Percentiles rank a stretch among this genome's conserved stretches.
Conservation (phyloP, 2,329 filamentous ascomycete genomes). For the Fonsecaea erecta region DNA sequence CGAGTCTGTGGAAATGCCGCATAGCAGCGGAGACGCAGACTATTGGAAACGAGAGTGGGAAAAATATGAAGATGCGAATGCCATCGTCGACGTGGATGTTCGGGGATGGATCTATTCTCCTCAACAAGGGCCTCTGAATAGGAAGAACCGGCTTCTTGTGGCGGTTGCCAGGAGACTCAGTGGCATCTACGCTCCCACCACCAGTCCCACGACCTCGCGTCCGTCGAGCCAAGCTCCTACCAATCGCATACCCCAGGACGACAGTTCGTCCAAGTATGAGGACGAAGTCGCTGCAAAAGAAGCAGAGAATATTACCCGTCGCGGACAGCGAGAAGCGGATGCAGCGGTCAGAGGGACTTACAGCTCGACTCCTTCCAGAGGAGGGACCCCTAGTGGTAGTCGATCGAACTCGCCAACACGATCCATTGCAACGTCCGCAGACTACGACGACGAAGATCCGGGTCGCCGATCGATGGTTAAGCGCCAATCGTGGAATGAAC, state of each 20-base stretch:
- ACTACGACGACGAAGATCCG: slow-evolving; percentile 39
- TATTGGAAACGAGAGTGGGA: slow-evolving; percentile 83
- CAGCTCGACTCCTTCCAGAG: slow-evolving; percentile 49
- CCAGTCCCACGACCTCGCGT: slow-evolving; percentile 50
- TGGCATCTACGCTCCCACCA: slow-evolving; percentile 73
- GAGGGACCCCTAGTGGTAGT: slow-evolving; percentile 38
- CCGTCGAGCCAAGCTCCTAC: slow-evolving; percentile 49
- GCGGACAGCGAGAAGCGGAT: slow-evolving; percentile 72
- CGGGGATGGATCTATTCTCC: slow-evolving; percentile 94
- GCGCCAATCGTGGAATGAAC: slow-evolving; percentile 55
- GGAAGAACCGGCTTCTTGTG: slow-evolving; percentile 84
- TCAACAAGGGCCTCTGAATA: slow-evolving; percentile 79
- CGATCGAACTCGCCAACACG: slow-evolving; percentile 37
- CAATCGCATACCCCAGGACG: slow-evolving; percentile 46
- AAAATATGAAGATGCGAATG: slow-evolving; percentile 76
- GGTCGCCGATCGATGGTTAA: slow-evolving; percentile 50
- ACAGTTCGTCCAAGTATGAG: slow-evolving; percentile 60
- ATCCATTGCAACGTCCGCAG: slow-evolving; percentile 6
- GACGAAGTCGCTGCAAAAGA: slow-evolving; percentile 73
- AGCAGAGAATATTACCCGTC: slow-evolving; percentile 75
- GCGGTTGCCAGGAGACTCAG: slow-evolving; percentile 85
- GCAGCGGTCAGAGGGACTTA: slow-evolving; percentile 73
- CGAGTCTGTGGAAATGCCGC: slow-evolving; percentile 48
- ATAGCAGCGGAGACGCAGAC: slow-evolving; percentile 65
- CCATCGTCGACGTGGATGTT: slow-evolving; percentile 91